Evolutionary conservation across 176 grass and related monocot species (phyloP).

Genomic region (Microstegium vimineum): DNA sequence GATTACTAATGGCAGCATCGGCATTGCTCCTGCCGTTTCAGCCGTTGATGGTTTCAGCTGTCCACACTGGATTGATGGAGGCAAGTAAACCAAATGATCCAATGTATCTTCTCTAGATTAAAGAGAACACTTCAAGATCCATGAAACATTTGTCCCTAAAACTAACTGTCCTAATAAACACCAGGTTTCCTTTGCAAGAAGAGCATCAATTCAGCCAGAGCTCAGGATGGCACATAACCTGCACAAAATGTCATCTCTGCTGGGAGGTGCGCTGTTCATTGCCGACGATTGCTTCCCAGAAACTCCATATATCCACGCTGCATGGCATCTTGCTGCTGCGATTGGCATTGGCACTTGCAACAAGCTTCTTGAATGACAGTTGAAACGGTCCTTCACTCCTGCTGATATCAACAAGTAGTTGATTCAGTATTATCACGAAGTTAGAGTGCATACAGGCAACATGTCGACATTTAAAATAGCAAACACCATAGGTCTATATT

Average conservation of each 20-base stretch:
- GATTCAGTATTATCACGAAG: constrained; percentile 15
- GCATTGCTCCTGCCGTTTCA: constrained; percentile 86
- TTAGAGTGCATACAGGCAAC: constrained; percentile 13
- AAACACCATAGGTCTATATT: constrained; percentile 14
- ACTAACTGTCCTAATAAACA: background rate
- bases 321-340: constrained; percentile 92
- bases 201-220: constrained; percentile 72
- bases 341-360: constrained; percentile 80
- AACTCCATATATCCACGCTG: constrained; percentile 88
- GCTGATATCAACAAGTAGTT: constrained; percentile 33
- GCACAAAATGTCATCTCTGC: constrained; percentile 81
- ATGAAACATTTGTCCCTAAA: background rate
- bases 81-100: constrained; percentile 39
- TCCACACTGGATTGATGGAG: constrained; percentile 97
- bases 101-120: background rate
- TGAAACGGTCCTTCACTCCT: background rate
- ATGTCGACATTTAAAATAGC: constrained; percentile 9
- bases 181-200: constrained; percentile 81
- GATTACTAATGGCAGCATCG: constrained; percentile 70
- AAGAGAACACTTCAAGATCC: background rate
- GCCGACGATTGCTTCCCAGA: constrained; percentile 70
- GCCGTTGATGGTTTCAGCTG: constrained; percentile 86
- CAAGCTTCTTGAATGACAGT: constrained; percentile 80
- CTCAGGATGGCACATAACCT: constrained; percentile 79
- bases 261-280: constrained; percentile 82